Evolutionary conservation across 345 rosid genomes (phyloP), one percentile per base, ranked within the genome.

Genomic region (Atalantia buxifolia): DNA sequence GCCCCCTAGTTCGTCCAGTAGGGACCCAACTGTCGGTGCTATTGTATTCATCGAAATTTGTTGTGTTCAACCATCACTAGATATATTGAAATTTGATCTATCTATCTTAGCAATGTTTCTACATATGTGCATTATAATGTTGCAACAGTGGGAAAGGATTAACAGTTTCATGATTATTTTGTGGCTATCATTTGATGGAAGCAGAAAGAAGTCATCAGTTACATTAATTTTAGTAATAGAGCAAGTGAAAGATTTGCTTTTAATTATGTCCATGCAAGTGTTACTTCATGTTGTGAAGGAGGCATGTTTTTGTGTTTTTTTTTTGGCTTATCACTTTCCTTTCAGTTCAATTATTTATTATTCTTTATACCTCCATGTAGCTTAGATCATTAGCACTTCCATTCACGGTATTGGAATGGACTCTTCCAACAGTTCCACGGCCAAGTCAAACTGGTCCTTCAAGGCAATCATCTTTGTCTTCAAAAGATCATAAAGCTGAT

Each of bases 341-440:
- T 66, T 73, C 73, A 4, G 40, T 78, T 60, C 22, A 74, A 7
- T 19, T 79, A 70, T 67, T 92, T 84, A 82, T 86, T 83, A 73
- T 84, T 66, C 78, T 81, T 82, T 80, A 79, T 87, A 78, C 77
- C 83, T 83, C 76, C 75, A 82, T 92, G 93, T 96, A 96, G 99
- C 97, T 96, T 93, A 94, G 99, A 94, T 94, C 99, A 79, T 90
- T 96, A 89, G 99, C 99, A 83, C 98, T 95, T 88, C 98, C 98
- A 81, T 96, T 96, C 92, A 92, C 99, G 79, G 99, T 94, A 81
- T 85, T 96, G 88, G 99, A 96, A 88, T 96, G 98, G 99, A 96
- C 98, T 76, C 99, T 96, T 84, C 99, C 99, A 76, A 88, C 98
- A 76, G 92, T 91, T 87, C 99, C 98, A 13, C 88, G 90, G 74